Conservation (phyloP, 306 rosid genomes). For the Quercus rubra region DNA sequence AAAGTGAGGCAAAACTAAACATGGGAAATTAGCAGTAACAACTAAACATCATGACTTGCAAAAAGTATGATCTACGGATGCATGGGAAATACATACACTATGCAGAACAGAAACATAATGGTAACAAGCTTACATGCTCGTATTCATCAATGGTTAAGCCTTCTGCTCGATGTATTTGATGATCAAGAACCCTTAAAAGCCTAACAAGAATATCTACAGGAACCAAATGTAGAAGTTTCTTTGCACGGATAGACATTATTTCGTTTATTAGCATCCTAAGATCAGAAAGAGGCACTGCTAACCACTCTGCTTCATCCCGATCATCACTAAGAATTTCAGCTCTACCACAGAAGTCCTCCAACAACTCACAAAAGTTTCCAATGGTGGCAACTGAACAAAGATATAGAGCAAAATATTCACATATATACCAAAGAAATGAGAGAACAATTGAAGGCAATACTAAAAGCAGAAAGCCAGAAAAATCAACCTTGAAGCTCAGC, state of each 20-base stretch:
- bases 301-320: constrained; percentile 90
- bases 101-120: not conserved
- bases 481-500: constrained; percentile 73
- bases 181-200: constrained; percentile 78
- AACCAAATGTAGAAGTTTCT: constrained; percentile 74
- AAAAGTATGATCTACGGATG: not conserved
- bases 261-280: constrained; percentile 81
- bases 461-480: constrained; percentile 15
- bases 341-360: constrained; percentile 75
- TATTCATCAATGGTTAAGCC: constrained; percentile 85
- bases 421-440: not conserved
- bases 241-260: constrained; percentile 73
- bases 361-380: constrained; percentile 56
- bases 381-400: constrained; percentile 54
- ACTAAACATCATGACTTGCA: not conserved
- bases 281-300: constrained; percentile 73
- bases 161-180: constrained; percentile 96
- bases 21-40: not conserved
- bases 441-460: constrained; percentile 1
- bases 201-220: constrained; percentile 79
- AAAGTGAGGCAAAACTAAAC: not conserved
- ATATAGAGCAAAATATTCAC: constrained; percentile 20
- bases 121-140: constrained; percentile 64
- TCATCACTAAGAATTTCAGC: constrained; percentile 71
- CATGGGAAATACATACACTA: not conserved